A percentile compares a stretch with the other conserved stretches of the same genome.
These are phyloP conservation scores for Neoboletus brunneissimus DNA, from an alignment of 768 basidiomycete species.

Conservation along the genomic window DNA sequence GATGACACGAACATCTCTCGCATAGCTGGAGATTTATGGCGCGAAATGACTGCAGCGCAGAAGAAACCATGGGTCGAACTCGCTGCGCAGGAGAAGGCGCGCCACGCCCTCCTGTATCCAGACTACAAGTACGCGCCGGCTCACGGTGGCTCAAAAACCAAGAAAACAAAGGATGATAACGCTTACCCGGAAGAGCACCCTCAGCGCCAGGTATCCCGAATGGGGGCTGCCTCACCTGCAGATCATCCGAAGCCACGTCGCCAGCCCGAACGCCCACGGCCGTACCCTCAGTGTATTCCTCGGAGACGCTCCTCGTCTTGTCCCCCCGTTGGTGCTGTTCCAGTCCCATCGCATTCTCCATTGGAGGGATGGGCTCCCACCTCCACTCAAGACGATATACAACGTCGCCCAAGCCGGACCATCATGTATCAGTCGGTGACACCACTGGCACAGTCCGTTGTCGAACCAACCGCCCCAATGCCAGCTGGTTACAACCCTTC, in stretches of 20 bases:
- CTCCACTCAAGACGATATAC: constrained; percentile 33
- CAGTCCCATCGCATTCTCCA: constrained; percentile 18
- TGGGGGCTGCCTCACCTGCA: neutral
- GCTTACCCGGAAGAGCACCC: constrained; percentile 7
- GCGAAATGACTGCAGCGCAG: constrained; percentile 45
- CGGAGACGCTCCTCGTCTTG: constrained; percentile 41
- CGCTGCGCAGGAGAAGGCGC: constrained; percentile 47
- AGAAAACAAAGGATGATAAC: constrained; percentile 18
- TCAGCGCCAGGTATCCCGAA: constrained; percentile 10
- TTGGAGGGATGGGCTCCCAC: constrained; percentile 21
- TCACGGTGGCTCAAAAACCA: constrained; percentile 18
- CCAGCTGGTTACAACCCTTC: neutral
- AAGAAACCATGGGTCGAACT: constrained; percentile 50
- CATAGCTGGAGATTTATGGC: constrained; percentile 67
- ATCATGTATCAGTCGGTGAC: constrained; percentile 35
- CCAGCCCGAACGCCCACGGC: constrained; percentile 18
- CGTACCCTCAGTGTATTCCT: constrained; percentile 22
- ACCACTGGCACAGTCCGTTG: constrained; percentile 6
- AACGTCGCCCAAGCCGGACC: constrained; percentile 33
- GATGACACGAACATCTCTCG: constrained; percentile 70
- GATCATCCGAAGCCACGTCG: constrained; percentile 7
- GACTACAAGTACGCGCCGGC: constrained; percentile 42
- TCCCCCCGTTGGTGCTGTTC: constrained; percentile 37
- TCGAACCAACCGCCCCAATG: constrained; percentile 3
- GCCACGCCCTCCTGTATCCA: constrained; percentile 41